phyloP scores from a whole-genome alignment of 371 early-diverging fungal species.

The Dichotomocladium elegans region DNA sequence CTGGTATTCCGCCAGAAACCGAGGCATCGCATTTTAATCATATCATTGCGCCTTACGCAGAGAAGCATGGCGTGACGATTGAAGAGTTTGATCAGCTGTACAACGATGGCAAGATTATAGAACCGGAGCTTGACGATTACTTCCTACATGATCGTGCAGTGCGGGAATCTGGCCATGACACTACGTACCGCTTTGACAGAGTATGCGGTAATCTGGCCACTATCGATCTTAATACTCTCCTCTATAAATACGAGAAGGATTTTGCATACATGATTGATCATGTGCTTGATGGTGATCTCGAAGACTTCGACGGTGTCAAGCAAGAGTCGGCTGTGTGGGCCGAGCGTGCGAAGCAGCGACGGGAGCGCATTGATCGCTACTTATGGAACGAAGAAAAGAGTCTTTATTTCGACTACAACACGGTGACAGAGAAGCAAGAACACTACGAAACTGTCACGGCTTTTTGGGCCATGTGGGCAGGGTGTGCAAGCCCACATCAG shows the following conservation, averaged over 20 bases:
- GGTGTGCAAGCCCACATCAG: slow-evolving; percentile 49
- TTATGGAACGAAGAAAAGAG: slow-evolving; percentile 52
- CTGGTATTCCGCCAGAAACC: slow-evolving; percentile 93
- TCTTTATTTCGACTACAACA: slow-evolving; percentile 57
- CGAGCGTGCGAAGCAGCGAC: slow-evolving; percentile 32
- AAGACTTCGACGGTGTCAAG: slow-evolving; percentile 21
- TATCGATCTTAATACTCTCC: slow-evolving; percentile 80
- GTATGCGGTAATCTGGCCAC: slow-evolving; percentile 85
- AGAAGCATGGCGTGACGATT: slow-evolving; percentile 53
- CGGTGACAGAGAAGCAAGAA: slow-evolving; percentile 28
- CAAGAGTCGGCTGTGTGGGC: slow-evolving; percentile 36
- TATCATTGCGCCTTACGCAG: slow-evolving; percentile 76
- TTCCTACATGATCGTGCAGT: slow-evolving; percentile 93
- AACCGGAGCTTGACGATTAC: slow-evolving; percentile 82
- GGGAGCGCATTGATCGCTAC: slow-evolving; percentile 49
- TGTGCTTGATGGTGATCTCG: slow-evolving; percentile 38
- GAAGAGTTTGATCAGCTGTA: slow-evolving; percentile 64
- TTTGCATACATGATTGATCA: slow-evolving; percentile 36
- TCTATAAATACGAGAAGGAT: slow-evolving; percentile 90
- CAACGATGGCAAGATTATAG: slow-evolving; percentile 51
- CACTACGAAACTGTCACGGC: slow-evolving; percentile 66
- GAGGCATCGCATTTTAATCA: slow-evolving; percentile 89
- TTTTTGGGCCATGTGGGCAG: slow-evolving; percentile 68
- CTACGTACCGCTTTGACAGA: slow-evolving; percentile 85
- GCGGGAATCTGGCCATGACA: slow-evolving; percentile 92